Base-by-base conservation (phyloP, 306 rosid genomes). In the Gastrolobium bilobum region DNA sequence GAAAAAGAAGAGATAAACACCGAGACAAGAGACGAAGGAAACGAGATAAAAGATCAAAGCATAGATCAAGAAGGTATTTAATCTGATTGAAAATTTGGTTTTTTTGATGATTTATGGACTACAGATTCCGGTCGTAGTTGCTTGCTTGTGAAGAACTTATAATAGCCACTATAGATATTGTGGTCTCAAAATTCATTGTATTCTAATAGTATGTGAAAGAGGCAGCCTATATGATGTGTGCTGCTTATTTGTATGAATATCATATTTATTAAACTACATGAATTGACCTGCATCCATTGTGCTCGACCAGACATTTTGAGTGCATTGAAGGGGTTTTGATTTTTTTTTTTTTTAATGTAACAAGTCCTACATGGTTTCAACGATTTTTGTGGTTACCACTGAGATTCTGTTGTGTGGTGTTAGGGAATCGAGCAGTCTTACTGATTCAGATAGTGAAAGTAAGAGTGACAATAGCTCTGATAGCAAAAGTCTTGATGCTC, bases 41-140 rank as follows among this genome's bases (percentile, higher is more conserved):
- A 78, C 89, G 75, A 4, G 96, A 90, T 33, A 96, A 83, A 83
- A 91, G 84, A 75, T 89, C 90, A 9, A 96, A 87, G 86, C 90
- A 82, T 39, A 89, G 65, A 88, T 85, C 96, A 48, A 93, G 65
- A 91, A 92, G 97, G 99, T 95, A 62, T 44, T 54, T 46, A 54
- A 70, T 73, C 26, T 20, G 1, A 20, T 20, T 20, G 26, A 20
- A 20, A 20, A 6, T 43, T 59, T 43, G 5, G 47, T 37, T 62
- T 47, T 5, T 13, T 14, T 62, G 29, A 10, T 37, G 26, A 20
- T 20, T 37, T 37, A 37, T 2, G 39, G 39, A 37, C 4, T 37
- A 1, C 39, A 4, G 39, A 37, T 37, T 37, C 3, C 4, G 4
- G 39, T 3, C 3, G 0, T 37, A 37, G 0, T 37, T 2, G 39